phyloP scores from a whole-genome alignment of 495 filamentous ascomycete species.

The Neurospora tetraspora region DNA sequence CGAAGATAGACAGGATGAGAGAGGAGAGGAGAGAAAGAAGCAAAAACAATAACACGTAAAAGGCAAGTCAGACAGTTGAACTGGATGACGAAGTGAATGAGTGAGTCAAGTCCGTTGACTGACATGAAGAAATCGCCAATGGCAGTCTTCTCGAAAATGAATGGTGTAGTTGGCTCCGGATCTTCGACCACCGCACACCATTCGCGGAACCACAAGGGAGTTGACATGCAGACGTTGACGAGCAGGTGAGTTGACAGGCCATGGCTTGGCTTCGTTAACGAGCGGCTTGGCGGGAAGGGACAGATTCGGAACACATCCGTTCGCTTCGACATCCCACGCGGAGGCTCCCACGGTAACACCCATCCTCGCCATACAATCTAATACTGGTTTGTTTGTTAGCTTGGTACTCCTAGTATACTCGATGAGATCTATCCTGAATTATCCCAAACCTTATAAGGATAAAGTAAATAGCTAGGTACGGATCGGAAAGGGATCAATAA shows the following conservation, averaged over 20 bases:
- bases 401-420: no score
- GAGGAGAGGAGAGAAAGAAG: background rate
- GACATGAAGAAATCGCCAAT: background rate
- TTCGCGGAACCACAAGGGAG: background rate
- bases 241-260: conserved; percentile 1
- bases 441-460: no score
- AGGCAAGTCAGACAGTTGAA: background rate
- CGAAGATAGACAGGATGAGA: background rate
- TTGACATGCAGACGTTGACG: background rate
- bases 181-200: background rate
- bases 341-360: conserved; percentile 1
- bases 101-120: background rate
- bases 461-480: no score
- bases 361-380: no score
- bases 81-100: background rate
- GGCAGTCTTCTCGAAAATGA: background rate
- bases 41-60: background rate
- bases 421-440: no score
- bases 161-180: background rate
- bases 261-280: background rate
- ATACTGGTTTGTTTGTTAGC: no score
- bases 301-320: conserved; percentile 8
- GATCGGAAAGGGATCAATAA: no score
- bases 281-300: conserved; percentile 7
- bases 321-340: conserved; percentile 4